Base-by-base conservation (phyloP, 495 filamentous ascomycete species). In the Penicillium alfredii region DNA sequence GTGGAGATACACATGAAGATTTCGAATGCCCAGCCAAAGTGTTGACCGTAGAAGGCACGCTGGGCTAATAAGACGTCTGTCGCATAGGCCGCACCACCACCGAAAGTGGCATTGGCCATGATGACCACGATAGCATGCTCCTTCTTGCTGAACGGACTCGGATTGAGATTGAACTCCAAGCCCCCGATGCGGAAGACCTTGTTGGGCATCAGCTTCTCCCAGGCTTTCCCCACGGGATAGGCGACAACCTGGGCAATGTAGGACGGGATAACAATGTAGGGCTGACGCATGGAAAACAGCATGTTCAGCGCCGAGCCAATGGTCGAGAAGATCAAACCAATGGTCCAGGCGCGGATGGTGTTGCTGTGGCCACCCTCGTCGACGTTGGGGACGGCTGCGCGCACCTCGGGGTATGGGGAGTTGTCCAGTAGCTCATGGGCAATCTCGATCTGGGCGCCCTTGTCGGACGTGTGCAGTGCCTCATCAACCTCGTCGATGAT, bases 41-140 rank as follows among this genome's bases (percentile, higher is more conserved):
- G 68, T 44, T 85, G 69, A 38, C 73, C 68, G 49, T 86, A 86
- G 49, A 82, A 86, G 17, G 77, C 61, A 15, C 65, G 65, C 59
- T 83, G 80, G 3, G 81, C 80, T 4, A 82, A 53, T 8, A 84
- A 66, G 33, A 78, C 72, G 44, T 85, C 78, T 0, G 80, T 85
- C 8, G 78, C 74, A 39, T 84, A 86, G 12, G 78, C 79, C 9
- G 77, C 76, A 32, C 68, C 68, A 39, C 53, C 60, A 28, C 60
- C 47, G 60, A 81, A 67, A 8, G 60, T 60, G 28, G 63, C 63
- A 43, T 69, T 69, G 24, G 65, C 63, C 82, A 86, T 86, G 47
- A 86, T 75, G n/a, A 82, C 78, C 21, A 82, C 77, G 31, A 87
- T 66, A 4, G 80, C 66, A 50, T 88, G 83, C 46, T 86, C 81